Conservation (phyloP, 768 basidiomycete genomes). For the Lactarius akahatsu region DNA sequence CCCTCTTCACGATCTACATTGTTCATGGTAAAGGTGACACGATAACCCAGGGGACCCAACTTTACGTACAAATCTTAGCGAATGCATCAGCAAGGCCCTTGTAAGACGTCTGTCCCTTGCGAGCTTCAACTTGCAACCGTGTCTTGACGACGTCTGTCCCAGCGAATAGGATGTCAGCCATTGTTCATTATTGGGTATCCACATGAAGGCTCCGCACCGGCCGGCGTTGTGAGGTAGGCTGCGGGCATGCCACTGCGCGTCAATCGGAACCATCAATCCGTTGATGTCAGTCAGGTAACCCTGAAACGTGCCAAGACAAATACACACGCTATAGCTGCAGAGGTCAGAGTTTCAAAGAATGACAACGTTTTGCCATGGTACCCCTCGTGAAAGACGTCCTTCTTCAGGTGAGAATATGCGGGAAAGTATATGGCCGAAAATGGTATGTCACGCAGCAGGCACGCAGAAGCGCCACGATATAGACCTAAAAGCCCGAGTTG, state of each 20-base stretch:
- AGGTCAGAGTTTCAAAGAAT: constrained; percentile 83
- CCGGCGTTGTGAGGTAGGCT: constrained; percentile 89
- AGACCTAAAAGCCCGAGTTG: constrained; percentile 90
- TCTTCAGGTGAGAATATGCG: constrained; percentile 86
- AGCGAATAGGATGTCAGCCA: constrained; percentile 22
- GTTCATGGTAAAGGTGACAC: not conserved
- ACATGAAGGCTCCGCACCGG: constrained; percentile 50
- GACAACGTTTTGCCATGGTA: constrained; percentile 91
- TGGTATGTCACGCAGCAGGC: constrained; percentile 92
- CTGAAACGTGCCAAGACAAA: constrained; percentile 8
- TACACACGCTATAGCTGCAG: constrained; percentile 80
- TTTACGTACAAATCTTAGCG: constrained; percentile 77
- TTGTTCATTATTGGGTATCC: constrained; percentile 11
- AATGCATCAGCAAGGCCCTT: constrained; percentile 89
- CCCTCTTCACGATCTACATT: constrained; percentile 80
- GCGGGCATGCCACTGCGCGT: constrained; percentile 90
- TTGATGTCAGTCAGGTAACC: constrained; percentile 16
- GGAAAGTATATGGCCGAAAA: constrained; percentile 95
- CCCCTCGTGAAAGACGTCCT: constrained; percentile 93
- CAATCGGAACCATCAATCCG: constrained; percentile 24
- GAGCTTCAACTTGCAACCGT: constrained; percentile 88
- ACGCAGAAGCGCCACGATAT: constrained; percentile 92
- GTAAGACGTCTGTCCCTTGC: constrained; percentile 88
- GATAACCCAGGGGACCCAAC: not conserved
- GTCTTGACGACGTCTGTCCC: constrained; percentile 93